Conservation (phyloP, 2,329 filamentous ascomycete genomes). For the Arthrobotrys pseudoclavata region DNA sequence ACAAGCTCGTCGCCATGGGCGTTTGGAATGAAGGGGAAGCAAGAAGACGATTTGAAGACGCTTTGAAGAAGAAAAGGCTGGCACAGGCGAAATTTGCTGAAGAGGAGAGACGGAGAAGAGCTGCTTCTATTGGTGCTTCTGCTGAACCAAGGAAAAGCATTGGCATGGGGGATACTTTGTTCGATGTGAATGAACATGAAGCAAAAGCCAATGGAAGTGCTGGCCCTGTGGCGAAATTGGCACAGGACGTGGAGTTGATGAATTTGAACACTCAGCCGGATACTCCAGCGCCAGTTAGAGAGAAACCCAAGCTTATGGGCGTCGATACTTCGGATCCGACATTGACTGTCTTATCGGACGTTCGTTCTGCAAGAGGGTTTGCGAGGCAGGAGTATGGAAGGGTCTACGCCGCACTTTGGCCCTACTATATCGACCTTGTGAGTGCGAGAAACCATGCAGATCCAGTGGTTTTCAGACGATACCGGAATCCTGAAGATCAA, state of each 20-base stretch:
- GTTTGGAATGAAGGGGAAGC: constrained; percentile 94
- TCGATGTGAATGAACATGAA: constrained; percentile 76
- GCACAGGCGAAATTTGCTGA: constrained; percentile 68
- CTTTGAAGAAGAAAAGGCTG: constrained; percentile 74
- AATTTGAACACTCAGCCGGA: constrained; percentile 26
- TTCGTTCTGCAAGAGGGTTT: constrained; percentile 83
- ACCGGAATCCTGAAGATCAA: constrained; percentile 88
- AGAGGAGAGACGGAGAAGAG: constrained; percentile 65
- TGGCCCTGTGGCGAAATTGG: constrained; percentile 65
- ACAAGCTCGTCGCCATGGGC: constrained; percentile 85
- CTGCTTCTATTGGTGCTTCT: constrained; percentile 64
- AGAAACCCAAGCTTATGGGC: constrained; percentile 73
- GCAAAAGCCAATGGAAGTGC: constrained; percentile 59
- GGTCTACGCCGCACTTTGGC: constrained; percentile 87
- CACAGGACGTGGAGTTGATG: constrained; percentile 61
- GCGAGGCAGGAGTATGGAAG: constrained; percentile 92
- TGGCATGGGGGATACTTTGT: constrained; percentile 71
- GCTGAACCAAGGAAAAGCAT: constrained; percentile 61
- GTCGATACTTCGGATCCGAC: constrained; percentile 75
- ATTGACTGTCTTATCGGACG: constrained; percentile 73
- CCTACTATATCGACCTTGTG: constrained; percentile 87
- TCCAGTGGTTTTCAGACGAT: constrained; percentile 86
- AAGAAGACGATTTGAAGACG: constrained; percentile 81
- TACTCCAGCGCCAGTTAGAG: constrained; percentile 45
- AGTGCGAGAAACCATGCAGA: constrained; percentile 80